These are phyloP conservation scores for Syncephalis plumigaleata DNA, from an alignment of 371 early-diverging fungal genomes.

Conservation along the genomic window DNA sequence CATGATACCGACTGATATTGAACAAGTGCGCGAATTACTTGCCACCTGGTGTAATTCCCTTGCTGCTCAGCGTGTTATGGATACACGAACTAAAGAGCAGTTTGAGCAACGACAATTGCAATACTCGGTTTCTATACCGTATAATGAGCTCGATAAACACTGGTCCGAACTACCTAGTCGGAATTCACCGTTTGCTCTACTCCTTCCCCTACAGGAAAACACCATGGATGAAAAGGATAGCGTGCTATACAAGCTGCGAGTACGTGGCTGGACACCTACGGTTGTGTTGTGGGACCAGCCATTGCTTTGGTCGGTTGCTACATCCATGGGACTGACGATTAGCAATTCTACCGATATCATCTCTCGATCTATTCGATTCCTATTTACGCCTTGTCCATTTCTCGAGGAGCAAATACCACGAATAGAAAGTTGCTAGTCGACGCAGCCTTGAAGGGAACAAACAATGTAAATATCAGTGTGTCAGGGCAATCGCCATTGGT, in stretches of 20 bases:
- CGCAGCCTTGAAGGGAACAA: neutral
- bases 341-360: neutral
- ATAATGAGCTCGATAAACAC: conserved; percentile 10
- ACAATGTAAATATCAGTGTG: too few species aligned
- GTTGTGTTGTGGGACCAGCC: conserved; percentile 16
- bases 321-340: neutral
- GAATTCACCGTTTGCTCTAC: conserved; percentile 17
- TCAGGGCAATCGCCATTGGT: neutral
- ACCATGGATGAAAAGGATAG: conserved; percentile 5
- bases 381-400: conserved; percentile 17
- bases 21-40: too few species aligned
- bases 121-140: conserved; percentile 21
- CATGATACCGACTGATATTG: too few species aligned
- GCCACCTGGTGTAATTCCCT: too few species aligned
- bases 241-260: conserved; percentile 1
- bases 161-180: conserved; percentile 22
- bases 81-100: neutral
- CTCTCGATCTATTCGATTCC: conserved; percentile 1
- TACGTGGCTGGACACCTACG: conserved; percentile 18
- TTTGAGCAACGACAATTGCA: neutral
- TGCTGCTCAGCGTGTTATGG: neutral
- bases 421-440: neutral
- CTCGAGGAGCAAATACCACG: conserved; percentile 4
- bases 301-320: conserved; percentile 2
- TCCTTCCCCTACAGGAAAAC: conserved; percentile 10